phyloP scores from a whole-genome alignment of 2,329 filamentous ascomycete genomes.

The Colletotrichum gloeosporioides region DNA sequence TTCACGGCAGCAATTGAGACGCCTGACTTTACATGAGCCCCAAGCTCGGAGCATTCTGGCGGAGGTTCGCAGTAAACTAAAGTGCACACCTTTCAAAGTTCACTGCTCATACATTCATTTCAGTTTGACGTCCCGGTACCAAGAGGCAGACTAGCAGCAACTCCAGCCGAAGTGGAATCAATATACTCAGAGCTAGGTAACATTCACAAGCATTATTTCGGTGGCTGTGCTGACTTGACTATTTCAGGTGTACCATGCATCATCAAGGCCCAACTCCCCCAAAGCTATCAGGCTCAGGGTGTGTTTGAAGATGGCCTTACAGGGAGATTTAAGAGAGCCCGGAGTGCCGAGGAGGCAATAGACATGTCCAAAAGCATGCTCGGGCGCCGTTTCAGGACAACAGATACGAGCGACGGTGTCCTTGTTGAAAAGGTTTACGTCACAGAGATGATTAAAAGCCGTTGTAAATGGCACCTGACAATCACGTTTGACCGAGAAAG shows the following conservation, averaged over 20 bases:
- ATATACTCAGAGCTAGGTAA: conserved; percentile 30
- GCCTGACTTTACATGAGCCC: not conserved
- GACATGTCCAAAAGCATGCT: conserved; percentile 27
- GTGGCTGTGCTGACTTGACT: not conserved
- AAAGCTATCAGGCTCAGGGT: not conserved
- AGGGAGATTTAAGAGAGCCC: not conserved
- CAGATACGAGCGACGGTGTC: not conserved
- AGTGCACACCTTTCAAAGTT: not conserved
- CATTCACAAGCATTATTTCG: not conserved
- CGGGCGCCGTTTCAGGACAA: not conserved
- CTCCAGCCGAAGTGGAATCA: conserved; percentile 23
- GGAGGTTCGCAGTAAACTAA: not conserved
- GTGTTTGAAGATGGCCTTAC: not conserved
- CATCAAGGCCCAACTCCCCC: conserved; percentile 22
- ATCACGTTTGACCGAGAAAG: conserved; percentile 49
- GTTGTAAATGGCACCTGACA: conserved; percentile 43
- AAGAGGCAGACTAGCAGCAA: conserved; percentile 25
- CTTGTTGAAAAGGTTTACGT: conserved; percentile 39
- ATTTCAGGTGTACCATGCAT: conserved; percentile 26
- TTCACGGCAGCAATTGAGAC: not conserved
- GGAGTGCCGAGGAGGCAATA: conserved; percentile 18
- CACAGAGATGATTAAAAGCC: conserved; percentile 32
- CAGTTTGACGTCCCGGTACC: conserved; percentile 32
- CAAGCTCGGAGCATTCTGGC: not conserved
- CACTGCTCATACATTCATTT: not conserved